Percentiles rank a stretch among this genome's conserved stretches.
Evolutionary conservation across 139 green algal species (phyloP).

Genomic region (Bryopsis sp.): DNA sequence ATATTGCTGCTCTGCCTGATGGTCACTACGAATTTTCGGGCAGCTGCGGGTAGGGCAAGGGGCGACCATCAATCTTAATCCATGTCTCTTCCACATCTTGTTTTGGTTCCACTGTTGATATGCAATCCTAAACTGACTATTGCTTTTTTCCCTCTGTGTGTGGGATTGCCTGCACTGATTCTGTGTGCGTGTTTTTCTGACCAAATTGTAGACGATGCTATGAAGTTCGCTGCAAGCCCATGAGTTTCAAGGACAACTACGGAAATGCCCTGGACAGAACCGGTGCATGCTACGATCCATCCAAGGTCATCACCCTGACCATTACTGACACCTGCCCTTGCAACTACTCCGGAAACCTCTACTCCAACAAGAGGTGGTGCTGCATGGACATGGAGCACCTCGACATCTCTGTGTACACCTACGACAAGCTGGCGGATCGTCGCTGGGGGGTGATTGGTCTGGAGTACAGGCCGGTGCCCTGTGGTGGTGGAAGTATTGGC

Average conservation of each 20-base stretch:
- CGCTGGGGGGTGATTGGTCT: slow-evolving; percentile 15
- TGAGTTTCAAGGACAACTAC: slow-evolving; percentile 13
- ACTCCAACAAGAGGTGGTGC: slow-evolving; percentile 23
- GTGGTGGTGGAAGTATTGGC: background rate
- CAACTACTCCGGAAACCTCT: slow-evolving; percentile 11
- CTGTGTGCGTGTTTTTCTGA: no score
- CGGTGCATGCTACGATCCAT: slow-evolving; percentile 16
- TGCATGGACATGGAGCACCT: slow-evolving; percentile 12
- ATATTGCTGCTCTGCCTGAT: slow-evolving; percentile 17
- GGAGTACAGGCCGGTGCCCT: slow-evolving; percentile 7
- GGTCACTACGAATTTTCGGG: background rate
- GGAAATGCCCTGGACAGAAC: slow-evolving; percentile 6
- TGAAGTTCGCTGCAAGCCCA: slow-evolving; percentile 14
- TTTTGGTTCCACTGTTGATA: no score
- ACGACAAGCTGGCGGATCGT: slow-evolving; percentile 4
- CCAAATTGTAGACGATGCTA: slow-evolving; percentile 18
- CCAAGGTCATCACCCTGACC: slow-evolving; percentile 7
- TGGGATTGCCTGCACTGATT: no score
- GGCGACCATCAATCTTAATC: background rate
- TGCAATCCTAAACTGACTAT: no score
- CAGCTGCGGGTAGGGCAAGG: background rate
- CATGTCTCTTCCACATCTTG: background rate
- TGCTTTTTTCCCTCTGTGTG: no score
- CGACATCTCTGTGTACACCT: background rate
- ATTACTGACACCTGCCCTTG: slow-evolving; percentile 15